A percentile compares a stretch with the other conserved stretches of the same genome.
Evolutionary conservation across 2,329 filamentous ascomycete species (phyloP).

Genomic region (Exophiala xenobiotica): DNA sequence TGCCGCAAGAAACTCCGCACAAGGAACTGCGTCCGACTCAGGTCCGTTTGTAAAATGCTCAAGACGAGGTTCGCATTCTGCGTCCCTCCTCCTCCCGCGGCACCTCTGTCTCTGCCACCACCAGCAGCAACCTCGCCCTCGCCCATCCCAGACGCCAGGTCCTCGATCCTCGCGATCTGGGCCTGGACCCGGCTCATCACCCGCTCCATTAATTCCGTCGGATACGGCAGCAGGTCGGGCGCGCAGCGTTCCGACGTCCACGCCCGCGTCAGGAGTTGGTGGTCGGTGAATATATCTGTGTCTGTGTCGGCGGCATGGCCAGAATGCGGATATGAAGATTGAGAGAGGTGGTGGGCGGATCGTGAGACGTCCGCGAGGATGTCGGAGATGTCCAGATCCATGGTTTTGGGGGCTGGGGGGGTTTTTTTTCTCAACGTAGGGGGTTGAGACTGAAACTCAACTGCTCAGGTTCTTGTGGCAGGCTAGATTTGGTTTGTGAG

Average conservation of each 20-base stretch:
- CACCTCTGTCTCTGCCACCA: not conserved
- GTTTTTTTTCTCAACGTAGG: too few species aligned
- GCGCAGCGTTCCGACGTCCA: constrained; percentile 92
- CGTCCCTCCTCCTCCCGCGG: constrained; percentile 66
- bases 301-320: constrained; percentile 27
- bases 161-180: constrained; percentile 67
- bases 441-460: too few species aligned
- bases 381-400: constrained; percentile 38
- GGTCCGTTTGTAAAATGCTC: constrained; percentile 93
- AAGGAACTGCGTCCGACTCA: constrained; percentile 90
- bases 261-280: constrained; percentile 83
- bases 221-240: constrained; percentile 82
- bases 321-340: constrained; percentile 1
- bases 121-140: constrained; percentile 29
- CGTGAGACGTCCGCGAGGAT: constrained; percentile 52
- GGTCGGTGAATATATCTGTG: constrained; percentile 54
- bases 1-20: constrained; percentile 79
- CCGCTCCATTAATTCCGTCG: constrained; percentile 74
- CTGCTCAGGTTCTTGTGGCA: too few species aligned
- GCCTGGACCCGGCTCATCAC: constrained; percentile 68
- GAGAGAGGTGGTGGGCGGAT: constrained; percentile 31
- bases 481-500: too few species aligned
- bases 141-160: constrained; percentile 47
- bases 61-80: constrained; percentile 88
- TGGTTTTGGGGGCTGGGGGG: not conserved